Base-by-base conservation (phyloP, 345 rosid species). In the Mangifera indica region DNA sequence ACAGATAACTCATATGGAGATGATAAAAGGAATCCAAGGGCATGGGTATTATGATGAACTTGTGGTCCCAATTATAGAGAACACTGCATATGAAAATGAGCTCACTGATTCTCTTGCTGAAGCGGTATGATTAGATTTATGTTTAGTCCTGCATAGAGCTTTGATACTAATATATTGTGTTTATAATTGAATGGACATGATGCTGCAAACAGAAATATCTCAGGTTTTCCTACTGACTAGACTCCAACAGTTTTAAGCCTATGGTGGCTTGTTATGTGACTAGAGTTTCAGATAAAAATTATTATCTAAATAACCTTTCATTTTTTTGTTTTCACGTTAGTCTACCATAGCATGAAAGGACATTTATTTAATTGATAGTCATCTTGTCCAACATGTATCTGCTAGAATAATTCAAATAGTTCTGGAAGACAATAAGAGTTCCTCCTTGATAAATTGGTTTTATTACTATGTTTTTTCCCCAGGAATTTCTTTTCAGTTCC, bases 1-100 rank as follows among this genome's bases (percentile, higher is more conserved):
- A 49, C 84, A 96, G 98, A 89, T 91, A 73, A 91, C 98, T 65
- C 98, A 93, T 80, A 91, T 96, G 99, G 99, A 96, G 87, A 89
- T 93, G 99, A 91, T 96, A 70, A 95, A 95, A 83, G 99, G 99
- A 76, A 96, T 96, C 73, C 80, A 93, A 80, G 99, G 97, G 74
- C 99, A 96, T 67, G 97, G 97, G 60, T 96, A 93, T 71, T 88
- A 88, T 75, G 98, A 96, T 62, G 98, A 91, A 77, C 96, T 96
- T 69, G 90, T 91, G 32, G 89, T 96, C 67, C 99, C 98, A 67
- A 96, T 96, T 70, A 91, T 91, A 81, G 98, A 96, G 84, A 93
- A 96, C 75, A 91, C 92, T 5, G 96, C 99, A 63, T 86, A 84
- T 78, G 99, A 93, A 82, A 84, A 83, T 65, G 92, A 96, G 82